These are phyloP conservation scores for Tuber melanosporum DNA, from an alignment of 495 filamentous ascomycete species.

Conservation along the genomic window DNA sequence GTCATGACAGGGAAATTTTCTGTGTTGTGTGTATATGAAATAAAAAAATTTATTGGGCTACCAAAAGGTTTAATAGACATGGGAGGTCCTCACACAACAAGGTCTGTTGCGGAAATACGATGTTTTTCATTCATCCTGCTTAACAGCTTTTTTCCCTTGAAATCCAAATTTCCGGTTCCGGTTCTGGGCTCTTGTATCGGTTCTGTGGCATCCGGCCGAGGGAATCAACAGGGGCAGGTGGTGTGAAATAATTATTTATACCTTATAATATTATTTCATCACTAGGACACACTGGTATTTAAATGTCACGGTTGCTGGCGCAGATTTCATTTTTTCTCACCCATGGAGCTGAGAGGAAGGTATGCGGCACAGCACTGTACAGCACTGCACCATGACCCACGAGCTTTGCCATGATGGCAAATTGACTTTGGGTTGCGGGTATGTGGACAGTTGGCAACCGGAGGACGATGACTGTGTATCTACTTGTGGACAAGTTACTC, in stretches of 20 bases:
- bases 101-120: neutral
- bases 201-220: neutral
- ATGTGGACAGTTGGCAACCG: neutral
- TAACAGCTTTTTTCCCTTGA: neutral
- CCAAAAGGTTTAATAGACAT: constrained; percentile 19
- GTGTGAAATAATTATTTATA: neutral
- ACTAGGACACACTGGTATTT: neutral
- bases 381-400: neutral
- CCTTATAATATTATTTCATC: neutral
- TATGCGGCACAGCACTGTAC: neutral
- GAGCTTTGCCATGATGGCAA: neutral
- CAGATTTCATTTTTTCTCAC: neutral
- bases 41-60: constrained; percentile 31
- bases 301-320: neutral
- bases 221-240: neutral
- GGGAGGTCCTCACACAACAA: neutral
- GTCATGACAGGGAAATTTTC: constrained; percentile 26
- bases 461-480: neutral
- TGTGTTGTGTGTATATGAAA: constrained; percentile 35
- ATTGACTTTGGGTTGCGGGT: neutral
- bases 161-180: neutral
- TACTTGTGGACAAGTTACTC: no score
- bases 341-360: neutral
- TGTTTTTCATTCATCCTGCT: neutral
- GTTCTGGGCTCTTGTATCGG: neutral